Evolutionary conservation across 1,284 basidiomycete species (phyloP).

Genomic region (Ustilago lituana): DNA sequence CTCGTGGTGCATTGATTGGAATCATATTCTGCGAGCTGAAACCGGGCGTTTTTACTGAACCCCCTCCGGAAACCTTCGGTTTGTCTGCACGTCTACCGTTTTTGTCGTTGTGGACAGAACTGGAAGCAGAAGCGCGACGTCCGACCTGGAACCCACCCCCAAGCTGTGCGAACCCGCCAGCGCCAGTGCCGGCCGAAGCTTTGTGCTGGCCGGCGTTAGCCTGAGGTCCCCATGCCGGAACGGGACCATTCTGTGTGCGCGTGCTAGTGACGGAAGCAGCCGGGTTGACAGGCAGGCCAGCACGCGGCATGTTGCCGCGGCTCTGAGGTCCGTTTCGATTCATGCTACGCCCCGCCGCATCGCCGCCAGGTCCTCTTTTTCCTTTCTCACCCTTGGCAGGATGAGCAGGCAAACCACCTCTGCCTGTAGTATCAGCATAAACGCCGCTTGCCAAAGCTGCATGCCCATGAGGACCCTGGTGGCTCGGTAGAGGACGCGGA

Average conservation of each 20-base stretch:
- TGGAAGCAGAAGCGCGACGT: slow-evolving; percentile 22
- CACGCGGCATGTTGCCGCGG: slow-evolving; percentile 17
- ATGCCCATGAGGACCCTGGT: slow-evolving; percentile 14
- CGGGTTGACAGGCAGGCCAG: slow-evolving; percentile 28
- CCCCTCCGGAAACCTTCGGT: not conserved
- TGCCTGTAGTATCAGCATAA: slow-evolving; percentile 7
- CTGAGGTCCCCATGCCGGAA: slow-evolving; percentile 16
- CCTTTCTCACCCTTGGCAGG: slow-evolving; percentile 4
- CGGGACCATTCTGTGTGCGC: slow-evolving; percentile 17
- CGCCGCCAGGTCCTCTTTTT: not conserved
- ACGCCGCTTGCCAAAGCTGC: slow-evolving; percentile 10
- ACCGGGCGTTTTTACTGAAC: slow-evolving; percentile 14
- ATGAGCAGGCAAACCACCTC: not conserved
- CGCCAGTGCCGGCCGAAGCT: not conserved
- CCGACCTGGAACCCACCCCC: slow-evolving; percentile 3
- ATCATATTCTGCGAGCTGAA: slow-evolving; percentile 39
- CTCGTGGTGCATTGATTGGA: slow-evolving; percentile 38
- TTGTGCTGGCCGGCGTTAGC: not conserved
- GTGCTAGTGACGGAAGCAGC: slow-evolving; percentile 14
- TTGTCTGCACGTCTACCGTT: slow-evolving; percentile 4
- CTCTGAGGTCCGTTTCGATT: slow-evolving; percentile 21
- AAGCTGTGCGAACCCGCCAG: not conserved
- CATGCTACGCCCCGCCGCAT: slow-evolving; percentile 9
- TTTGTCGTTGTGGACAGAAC: slow-evolving; percentile 35
- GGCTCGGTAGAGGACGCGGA: slow-evolving; percentile 18